These are phyloP conservation scores for Chlorella sp. DNA, from an alignment of 139 green algal species.

Conservation along the genomic window DNA sequence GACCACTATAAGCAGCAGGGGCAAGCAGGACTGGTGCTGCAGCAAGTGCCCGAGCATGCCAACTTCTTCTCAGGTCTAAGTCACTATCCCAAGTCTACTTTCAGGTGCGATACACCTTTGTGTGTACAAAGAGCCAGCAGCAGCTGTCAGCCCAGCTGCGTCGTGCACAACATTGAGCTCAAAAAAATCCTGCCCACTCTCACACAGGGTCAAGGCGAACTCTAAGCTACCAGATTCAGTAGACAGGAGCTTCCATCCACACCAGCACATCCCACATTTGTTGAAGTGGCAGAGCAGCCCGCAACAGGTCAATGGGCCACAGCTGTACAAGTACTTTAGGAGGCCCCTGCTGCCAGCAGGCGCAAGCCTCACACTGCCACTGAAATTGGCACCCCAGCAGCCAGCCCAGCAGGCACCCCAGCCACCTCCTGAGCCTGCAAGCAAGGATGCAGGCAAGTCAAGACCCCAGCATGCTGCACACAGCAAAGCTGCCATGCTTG, in stretches of 20 bases:
- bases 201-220: constrained; percentile 45
- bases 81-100: constrained; percentile 42
- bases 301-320: constrained; percentile 15
- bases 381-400: no score
- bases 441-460: no score
- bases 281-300: neutral
- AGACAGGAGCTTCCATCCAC: constrained; percentile 39
- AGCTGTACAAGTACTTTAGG: constrained; percentile 50
- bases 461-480: no score
- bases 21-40: constrained; percentile 44
- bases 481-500: constrained; percentile 18
- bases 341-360: neutral
- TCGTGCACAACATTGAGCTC: neutral
- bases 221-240: constrained; percentile 54
- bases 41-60: constrained; percentile 44
- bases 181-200: neutral
- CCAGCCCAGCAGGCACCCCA: no score
- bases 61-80: constrained; percentile 61
- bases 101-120: constrained; percentile 24
- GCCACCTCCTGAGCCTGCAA: no score
- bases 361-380: neutral
- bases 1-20: constrained; percentile 64
- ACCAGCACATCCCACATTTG: neutral
- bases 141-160: neutral
- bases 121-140: no score